Evolutionary conservation across 1,284 basidiomycete genomes (phyloP).

Genomic region (Trichosporon sp.): DNA sequence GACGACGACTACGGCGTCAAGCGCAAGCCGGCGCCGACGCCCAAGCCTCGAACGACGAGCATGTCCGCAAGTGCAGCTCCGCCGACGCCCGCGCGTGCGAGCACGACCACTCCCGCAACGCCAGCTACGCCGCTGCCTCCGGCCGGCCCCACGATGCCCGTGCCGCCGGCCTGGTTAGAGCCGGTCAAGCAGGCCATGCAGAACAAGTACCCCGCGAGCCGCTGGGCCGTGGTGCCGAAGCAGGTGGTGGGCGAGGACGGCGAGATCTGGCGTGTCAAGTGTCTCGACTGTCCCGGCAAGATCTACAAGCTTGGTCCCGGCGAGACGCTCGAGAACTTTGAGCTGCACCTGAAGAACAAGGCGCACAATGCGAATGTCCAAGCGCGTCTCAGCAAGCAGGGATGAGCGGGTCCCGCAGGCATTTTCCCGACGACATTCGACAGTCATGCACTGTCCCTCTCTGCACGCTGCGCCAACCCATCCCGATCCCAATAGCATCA

Average conservation of each 20-base stretch:
- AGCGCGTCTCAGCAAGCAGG: conserved; percentile 11
- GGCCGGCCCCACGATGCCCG: conserved; percentile 6
- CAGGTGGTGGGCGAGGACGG: conserved; percentile 51
- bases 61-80: background rate
- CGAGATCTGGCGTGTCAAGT: conserved; percentile 81
- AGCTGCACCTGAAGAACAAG: conserved; percentile 80
- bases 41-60: conserved; percentile 7
- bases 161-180: conserved; percentile 65
- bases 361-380: conserved; percentile 61
- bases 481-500: background rate
- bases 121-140: background rate
- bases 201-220: conserved; percentile 70
- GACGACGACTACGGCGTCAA: conserved; percentile 19
- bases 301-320: conserved; percentile 88
- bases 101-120: conserved; percentile 5
- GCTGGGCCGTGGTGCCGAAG: conserved; percentile 66
- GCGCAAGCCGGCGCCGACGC: conserved; percentile 5
- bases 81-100: conserved; percentile 1
- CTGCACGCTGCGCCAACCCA: background rate
- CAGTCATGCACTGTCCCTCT: background rate
- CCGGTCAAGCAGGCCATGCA: conserved; percentile 62
- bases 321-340: conserved; percentile 84
- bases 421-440: no score
- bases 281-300: conserved; percentile 72
- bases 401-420: background rate